Percentiles rank a stretch among this genome's conserved stretches.
Evolutionary conservation across 2,329 filamentous ascomycete genomes (phyloP).

Genomic region (Pyricularia sp.): DNA sequence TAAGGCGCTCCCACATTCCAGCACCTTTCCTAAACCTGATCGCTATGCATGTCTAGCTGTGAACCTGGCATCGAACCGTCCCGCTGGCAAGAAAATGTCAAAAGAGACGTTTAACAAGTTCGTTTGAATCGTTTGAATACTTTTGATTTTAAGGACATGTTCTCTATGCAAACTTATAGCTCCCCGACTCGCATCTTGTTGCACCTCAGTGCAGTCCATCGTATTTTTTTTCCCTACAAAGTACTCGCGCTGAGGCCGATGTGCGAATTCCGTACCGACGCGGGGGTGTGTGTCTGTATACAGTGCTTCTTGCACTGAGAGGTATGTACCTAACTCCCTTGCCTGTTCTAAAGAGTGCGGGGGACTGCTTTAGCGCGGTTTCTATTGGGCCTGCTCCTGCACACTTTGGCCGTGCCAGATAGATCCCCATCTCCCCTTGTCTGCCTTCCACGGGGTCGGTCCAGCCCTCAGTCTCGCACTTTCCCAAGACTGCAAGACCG

Average conservation of each 20-base stretch:
- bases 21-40: not conserved
- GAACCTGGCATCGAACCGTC: not conserved
- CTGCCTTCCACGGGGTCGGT: not conserved
- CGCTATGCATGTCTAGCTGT: not conserved
- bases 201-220: not conserved
- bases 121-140: not conserved
- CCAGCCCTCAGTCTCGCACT: slow-evolving; percentile 9
- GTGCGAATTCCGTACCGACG: not conserved
- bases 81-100: not conserved
- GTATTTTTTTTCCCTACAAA: too few species aligned
- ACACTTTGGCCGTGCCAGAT: not conserved
- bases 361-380: not conserved
- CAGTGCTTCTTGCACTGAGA: not conserved
- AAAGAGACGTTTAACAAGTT: not conserved
- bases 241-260: not conserved
- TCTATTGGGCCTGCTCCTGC: not conserved
- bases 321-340: not conserved
- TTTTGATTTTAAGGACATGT: not conserved
- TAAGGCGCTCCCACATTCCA: not conserved
- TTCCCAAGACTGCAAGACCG: slow-evolving; percentile 17
- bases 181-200: not conserved
- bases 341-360: not conserved
- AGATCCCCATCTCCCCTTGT: not conserved
- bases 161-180: not conserved
- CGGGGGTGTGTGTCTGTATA: not conserved